A percentile compares a stretch with the other conserved stretches of the same genome.
Evolutionary conservation across 352 stramenopile genomes (phyloP).

Genomic region (Phytophthora pini): DNA sequence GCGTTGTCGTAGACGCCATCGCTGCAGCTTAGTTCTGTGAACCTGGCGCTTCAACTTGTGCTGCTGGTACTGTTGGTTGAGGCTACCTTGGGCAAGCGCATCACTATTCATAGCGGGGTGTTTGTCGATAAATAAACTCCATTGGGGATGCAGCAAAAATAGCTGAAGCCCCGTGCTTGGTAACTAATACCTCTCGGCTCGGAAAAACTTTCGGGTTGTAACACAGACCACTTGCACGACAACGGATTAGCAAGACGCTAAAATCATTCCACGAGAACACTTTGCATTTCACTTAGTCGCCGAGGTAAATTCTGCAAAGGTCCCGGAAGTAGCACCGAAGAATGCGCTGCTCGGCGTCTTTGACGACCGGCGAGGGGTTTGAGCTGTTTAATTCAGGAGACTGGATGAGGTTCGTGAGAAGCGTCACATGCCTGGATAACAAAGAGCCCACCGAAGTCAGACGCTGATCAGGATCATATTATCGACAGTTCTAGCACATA

Average conservation of each 20-base stretch:
- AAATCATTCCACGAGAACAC: constrained; percentile 6
- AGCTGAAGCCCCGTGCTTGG: background rate
- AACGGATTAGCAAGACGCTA: background rate
- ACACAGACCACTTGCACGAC: background rate
- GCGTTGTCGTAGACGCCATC: constrained; percentile 56
- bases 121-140: constrained; percentile 9
- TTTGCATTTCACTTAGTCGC: constrained; percentile 33
- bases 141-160: constrained; percentile 11
- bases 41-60: constrained; percentile 19
- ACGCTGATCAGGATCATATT: background rate
- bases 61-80: background rate
- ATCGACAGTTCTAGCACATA: constrained; percentile 20
- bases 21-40: constrained; percentile 17
- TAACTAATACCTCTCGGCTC: constrained; percentile 1
- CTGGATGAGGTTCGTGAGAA: constrained; percentile 86
- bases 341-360: constrained; percentile 80
- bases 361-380: constrained; percentile 67
- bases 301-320: constrained; percentile 69
- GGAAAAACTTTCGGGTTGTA: background rate
- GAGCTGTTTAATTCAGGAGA: constrained; percentile 84
- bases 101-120: constrained; percentile 35
- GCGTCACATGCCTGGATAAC: constrained; percentile 60
- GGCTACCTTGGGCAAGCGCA: background rate
- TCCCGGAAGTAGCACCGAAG: constrained; percentile 85
- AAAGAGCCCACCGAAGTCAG: constrained; percentile 5